Conservation (phyloP, 2,329 filamentous ascomycete species). For the Graphilbum sp. region DNA sequence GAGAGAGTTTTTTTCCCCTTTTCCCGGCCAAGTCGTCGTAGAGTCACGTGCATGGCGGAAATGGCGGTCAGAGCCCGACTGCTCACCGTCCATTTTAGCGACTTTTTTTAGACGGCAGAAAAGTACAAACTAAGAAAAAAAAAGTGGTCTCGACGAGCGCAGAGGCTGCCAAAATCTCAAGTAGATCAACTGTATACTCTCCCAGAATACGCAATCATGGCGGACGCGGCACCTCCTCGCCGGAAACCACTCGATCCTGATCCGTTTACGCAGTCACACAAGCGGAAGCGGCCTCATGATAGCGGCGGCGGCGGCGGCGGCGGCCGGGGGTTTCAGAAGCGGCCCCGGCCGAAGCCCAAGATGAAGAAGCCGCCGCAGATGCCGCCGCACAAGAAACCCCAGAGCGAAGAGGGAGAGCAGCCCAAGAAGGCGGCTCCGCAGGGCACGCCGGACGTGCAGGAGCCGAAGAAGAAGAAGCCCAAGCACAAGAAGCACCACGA, state of each 20-base stretch:
- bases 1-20: too few species aligned
- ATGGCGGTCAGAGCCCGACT: too few species aligned
- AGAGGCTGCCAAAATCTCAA: neutral
- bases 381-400: too few species aligned
- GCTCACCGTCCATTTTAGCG: too few species aligned
- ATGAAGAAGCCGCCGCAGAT: too few species aligned
- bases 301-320: neutral
- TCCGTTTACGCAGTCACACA: neutral
- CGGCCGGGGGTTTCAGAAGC: neutral
- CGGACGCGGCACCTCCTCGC: neutral
- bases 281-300: neutral
- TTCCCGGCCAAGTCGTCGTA: too few species aligned
- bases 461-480: slow-evolving; percentile 5
- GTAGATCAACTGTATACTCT: neutral
- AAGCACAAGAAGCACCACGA: neutral
- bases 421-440: neutral
- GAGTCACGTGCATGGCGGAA: too few species aligned
- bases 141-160: too few species aligned
- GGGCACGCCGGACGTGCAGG: slow-evolving; percentile 3
- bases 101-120: too few species aligned
- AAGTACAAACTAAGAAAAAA: too few species aligned
- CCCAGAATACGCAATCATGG: neutral
- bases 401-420: neutral
- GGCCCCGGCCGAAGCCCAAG: neutral
- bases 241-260: neutral